Base-by-base conservation (phyloP, 129 eudicot genomes). In the Scalesia atractyloides region DNA sequence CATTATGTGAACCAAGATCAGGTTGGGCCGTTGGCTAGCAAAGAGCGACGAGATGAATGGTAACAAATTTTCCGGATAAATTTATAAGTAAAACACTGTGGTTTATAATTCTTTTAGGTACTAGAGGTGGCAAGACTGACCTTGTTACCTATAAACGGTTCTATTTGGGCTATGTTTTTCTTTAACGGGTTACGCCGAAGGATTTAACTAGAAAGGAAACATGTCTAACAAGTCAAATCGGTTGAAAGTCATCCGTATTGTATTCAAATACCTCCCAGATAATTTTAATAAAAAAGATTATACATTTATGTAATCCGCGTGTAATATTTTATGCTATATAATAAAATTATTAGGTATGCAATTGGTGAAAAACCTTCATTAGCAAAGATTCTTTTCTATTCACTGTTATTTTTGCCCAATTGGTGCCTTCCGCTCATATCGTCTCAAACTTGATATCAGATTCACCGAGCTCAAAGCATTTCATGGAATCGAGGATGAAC, bases 401-500 rank as follows among this genome's bases (percentile, higher is more conserved):
- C 22, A 3, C 15, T 24, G 4, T 12, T 70, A 39, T 52, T 16
- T 37, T 57, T 56, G 43, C 39, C 66, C 26, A 57, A 53, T 36
- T 24, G 26, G 66, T 56, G 56, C 56, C 9, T 58, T 59, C 34
- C 41, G 47, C 60, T 61, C 5, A 75, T 66, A 18, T 65, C 7
- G 0, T 66, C 63, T 72, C 20, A 36, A 48, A 52, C 39, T 61
- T 63, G 68, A 61, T 37, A 30, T 76, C 81, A 95, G 97, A 77
- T 95, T 95, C 58, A 13, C 44, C n/a, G 97, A 90, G 84, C 97
- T 95, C 11, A 90, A 86, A 85, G 72, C 73, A 59, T 66, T 75
- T 69, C 88, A 90, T 64, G 97, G 96, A 43, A 86, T 95, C 70
- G 99, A 89, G 62, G 97, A 93, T 77, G 90, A 78, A 69, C 86